Evolutionary conservation across 2,329 filamentous ascomycete species (phyloP).

Genomic region (Byssoonygena ceratinophila): DNA sequence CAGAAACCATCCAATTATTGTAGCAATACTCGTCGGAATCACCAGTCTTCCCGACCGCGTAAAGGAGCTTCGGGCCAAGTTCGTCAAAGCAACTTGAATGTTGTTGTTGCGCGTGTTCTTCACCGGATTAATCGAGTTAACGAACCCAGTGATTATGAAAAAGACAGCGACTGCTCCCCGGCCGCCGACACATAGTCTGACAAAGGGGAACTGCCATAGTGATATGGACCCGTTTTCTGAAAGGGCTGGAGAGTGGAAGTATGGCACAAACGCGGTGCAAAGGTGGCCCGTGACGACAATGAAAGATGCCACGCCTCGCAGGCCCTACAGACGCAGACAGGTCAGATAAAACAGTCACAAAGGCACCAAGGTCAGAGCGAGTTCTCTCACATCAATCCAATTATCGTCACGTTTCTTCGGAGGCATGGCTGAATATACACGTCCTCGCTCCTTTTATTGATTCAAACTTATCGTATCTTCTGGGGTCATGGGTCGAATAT

Average conservation of each 20-base stretch:
- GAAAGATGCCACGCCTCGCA: conserved; percentile 35
- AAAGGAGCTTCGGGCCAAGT: conserved; percentile 20
- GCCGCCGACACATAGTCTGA: conserved; percentile 22
- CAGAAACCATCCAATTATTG: conserved; percentile 21
- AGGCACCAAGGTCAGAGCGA: background rate
- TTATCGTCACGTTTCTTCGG: conserved; percentile 19
- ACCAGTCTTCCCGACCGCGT: conserved; percentile 21
- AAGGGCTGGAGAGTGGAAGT: conserved; percentile 30
- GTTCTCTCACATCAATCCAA: conserved; percentile 20
- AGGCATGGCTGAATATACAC: conserved; percentile 5
- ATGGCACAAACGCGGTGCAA: conserved; percentile 34
- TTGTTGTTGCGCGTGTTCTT: conserved; percentile 21
- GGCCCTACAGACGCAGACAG: conserved; percentile 24
- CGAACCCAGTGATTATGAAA: conserved; percentile 26
- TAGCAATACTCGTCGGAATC: conserved; percentile 20
- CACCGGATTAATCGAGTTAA: conserved; percentile 23
- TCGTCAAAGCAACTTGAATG: conserved; percentile 18
- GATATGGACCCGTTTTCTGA: conserved; percentile 15
- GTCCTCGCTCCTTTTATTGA: background rate
- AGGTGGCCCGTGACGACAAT: conserved; percentile 36
- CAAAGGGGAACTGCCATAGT: conserved; percentile 23
- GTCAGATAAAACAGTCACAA: background rate
- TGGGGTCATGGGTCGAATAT: background rate
- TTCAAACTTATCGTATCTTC: background rate
- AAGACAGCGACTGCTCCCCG: conserved; percentile 23